Evolutionary conservation across 805 yeast genomes (phyloP), one percentile per base, ranked within the genome.

Genomic region (Middelhovenomyces tepae): DNA sequence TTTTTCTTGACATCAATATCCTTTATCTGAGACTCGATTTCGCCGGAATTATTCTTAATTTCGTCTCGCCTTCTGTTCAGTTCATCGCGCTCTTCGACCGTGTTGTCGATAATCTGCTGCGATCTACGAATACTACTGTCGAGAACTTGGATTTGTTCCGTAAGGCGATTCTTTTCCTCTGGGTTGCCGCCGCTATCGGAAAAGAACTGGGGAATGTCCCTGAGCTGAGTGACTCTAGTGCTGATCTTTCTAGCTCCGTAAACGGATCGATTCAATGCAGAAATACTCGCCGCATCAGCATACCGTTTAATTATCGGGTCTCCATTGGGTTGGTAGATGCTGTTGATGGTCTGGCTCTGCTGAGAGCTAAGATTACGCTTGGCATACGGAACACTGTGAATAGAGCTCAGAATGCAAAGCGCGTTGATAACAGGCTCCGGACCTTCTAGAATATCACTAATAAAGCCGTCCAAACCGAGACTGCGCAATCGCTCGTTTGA

Each of bases 401-500:
- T 52, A 23, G 60, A 55, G 28, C 68, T 64, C 22, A 57, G 57
- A 34, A 60, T 59, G 42, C 80, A 74, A 20, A 87, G 63, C 85
- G 81, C 84, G 34, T 67, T 65, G 32, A 84, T 50, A 1, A 89
- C 93, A 7, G 70, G 69, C 4, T 54, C 48, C 1, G 95, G 94
- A 1, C 95, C 97, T 2, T 58, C 55, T 2, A 89, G 48, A 41
- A 73, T 73, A 46, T 91, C 95, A 2, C 69, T 55, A 16, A 86
- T 44, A 47, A 73, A 83, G 1, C 94, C 91, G 35, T 82, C 94
- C 53, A 91, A 86, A 0, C 95, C 95, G 15, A 62, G 54, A 0
- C 36, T 22, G 18, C 42, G 47, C 2, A 85, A 45, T 16, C 16
- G 6, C 3, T 31, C 31, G 1, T 20, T 16, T 14, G 39, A 18